phyloP scores from a whole-genome alignment of 2,329 filamentous ascomycete species.

The Trichoderma atroviride region DNA sequence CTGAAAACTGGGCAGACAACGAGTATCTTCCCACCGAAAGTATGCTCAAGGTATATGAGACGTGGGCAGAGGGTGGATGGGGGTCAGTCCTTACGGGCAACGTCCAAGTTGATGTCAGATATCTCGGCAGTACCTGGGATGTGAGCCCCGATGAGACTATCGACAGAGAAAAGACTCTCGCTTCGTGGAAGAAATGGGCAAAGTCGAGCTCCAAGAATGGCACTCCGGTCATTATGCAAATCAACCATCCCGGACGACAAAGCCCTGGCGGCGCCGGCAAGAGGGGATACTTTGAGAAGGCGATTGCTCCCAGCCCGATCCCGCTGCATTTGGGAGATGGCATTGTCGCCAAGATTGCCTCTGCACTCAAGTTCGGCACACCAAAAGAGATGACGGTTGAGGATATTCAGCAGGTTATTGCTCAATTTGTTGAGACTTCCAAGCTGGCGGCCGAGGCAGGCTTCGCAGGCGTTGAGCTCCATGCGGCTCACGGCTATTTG shows the following conservation, averaged over 20 bases:
- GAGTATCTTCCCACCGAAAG: conserved; percentile 48
- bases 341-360: conserved; percentile 39
- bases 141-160: conserved; percentile 39
- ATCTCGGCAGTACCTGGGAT: conserved; percentile 44
- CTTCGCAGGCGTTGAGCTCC: conserved; percentile 50
- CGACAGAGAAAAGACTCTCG: conserved; percentile 35
- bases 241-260: conserved; percentile 53
- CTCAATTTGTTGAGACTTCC: conserved; percentile 57
- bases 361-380: conserved; percentile 50
- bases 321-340: conserved; percentile 46
- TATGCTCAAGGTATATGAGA: conserved; percentile 50
- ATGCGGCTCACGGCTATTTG: conserved; percentile 60
- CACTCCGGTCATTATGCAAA: conserved; percentile 47
- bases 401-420: conserved; percentile 58
- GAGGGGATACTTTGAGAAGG: conserved; percentile 42
- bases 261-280: conserved; percentile 44
- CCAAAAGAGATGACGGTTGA: conserved; percentile 58
- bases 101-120: conserved; percentile 46
- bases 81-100: conserved; percentile 56
- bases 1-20: conserved; percentile 47
- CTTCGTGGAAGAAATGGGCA: conserved; percentile 46
- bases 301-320: conserved; percentile 48
- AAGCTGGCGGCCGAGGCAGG: conserved; percentile 50
- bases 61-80: conserved; percentile 59
- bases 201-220: conserved; percentile 36